phyloP scores from a whole-genome alignment of 805 yeast species.

The Yamadazyma phyllophila region DNA sequence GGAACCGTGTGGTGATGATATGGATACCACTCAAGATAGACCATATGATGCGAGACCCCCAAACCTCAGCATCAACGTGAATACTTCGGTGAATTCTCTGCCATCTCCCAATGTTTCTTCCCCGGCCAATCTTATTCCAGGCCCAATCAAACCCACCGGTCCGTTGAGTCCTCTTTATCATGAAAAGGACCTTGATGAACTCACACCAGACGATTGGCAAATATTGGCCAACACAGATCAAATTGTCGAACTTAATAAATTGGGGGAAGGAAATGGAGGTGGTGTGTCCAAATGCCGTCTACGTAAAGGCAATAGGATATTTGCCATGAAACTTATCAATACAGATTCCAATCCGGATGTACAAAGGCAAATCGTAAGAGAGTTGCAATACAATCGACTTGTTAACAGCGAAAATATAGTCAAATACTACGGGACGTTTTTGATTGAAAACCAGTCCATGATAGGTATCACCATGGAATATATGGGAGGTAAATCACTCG shows the following conservation, averaged over 20 bases:
- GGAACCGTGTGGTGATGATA: too few relatives aligned
- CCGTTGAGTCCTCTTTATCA: constrained; percentile 8
- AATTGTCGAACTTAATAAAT: constrained; percentile 63
- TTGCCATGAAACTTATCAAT: constrained; percentile 78
- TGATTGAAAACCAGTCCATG: constrained; percentile 70
- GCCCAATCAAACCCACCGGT: constrained; percentile 7
- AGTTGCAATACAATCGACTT: constrained; percentile 79
- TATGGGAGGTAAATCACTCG: constrained; percentile 91
- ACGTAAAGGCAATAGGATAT: constrained; percentile 53
- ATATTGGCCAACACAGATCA: constrained; percentile 53
- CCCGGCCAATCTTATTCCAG: constrained; percentile 4
- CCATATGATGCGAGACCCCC: neutral
- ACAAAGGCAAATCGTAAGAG: constrained; percentile 88
- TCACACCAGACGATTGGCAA: constrained; percentile 78
- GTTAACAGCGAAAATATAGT: constrained; percentile 86
- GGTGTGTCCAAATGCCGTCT: constrained; percentile 78
- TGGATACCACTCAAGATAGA: too few relatives aligned
- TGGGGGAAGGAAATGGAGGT: constrained; percentile 97
- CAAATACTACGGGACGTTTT: constrained; percentile 87
- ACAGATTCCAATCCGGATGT: constrained; percentile 81
- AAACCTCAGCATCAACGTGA: too few relatives aligned
- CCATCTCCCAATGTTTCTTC: neutral
- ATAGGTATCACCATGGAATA: constrained; percentile 96
- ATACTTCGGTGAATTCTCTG: too few relatives aligned
- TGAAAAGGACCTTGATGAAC: constrained; percentile 24